phyloP scores from a whole-genome alignment of 1,284 basidiomycete genomes.

The Agroathelia rolfsii region DNA sequence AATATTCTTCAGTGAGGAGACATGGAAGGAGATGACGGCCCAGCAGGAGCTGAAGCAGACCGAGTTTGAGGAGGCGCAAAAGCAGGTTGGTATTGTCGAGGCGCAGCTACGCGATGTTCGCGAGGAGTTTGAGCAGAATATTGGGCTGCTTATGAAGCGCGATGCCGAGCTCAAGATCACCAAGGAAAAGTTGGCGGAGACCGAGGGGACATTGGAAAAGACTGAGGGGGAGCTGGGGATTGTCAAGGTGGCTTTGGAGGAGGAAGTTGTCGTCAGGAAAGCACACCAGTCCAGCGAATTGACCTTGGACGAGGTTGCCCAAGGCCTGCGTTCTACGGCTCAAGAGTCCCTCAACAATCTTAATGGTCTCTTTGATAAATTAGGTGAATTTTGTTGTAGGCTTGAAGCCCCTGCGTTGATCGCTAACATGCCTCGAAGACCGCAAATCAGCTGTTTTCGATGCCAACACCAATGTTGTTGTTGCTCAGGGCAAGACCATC shows the following conservation, averaged over 20 bases:
- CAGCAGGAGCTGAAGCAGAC: constrained; percentile 71
- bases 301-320: constrained; percentile 62
- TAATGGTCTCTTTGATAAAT: constrained; percentile 70
- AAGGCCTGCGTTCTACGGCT: constrained; percentile 55
- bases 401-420: background rate
- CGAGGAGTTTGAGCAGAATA: constrained; percentile 86
- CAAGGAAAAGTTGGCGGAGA: constrained; percentile 45
- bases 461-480: constrained; percentile 58
- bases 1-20: constrained; percentile 84
- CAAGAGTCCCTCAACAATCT: constrained; percentile 67
- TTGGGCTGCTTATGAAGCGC: constrained; percentile 62
- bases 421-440: too few species aligned
- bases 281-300: constrained; percentile 73
- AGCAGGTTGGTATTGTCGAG: constrained; percentile 76
- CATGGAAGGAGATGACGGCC: constrained; percentile 74
- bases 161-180: constrained; percentile 68
- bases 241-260: constrained; percentile 53
- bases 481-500: constrained; percentile 51
- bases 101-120: constrained; percentile 71
- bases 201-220: constrained; percentile 42
- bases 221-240: constrained; percentile 46
- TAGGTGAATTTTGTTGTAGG: constrained; percentile 45
- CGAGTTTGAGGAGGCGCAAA: constrained; percentile 72
- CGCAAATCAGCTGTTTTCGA: constrained; percentile 64
- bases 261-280: constrained; percentile 68